Base-by-base conservation (phyloP, 2,329 filamentous ascomycete genomes). In the Aspergillus brasiliensis region DNA sequence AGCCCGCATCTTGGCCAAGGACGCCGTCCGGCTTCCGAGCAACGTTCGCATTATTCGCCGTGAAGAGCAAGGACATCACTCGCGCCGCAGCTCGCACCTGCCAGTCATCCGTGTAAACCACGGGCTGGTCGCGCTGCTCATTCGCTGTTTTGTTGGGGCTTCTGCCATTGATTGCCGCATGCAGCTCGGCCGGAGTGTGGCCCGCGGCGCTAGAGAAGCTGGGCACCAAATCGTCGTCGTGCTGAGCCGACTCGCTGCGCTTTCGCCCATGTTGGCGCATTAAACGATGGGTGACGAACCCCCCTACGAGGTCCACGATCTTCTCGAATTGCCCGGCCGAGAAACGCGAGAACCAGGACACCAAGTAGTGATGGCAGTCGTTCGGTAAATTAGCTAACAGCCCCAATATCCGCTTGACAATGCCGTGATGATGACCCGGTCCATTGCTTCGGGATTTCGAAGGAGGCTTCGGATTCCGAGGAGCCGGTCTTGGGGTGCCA, bases 371-470 rank as follows among this genome's bases (percentile, higher is more conserved):
- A 68, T 96, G 92, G 66, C 90, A 93, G 59, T 89, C 84, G 59
- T 86, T 85, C 0, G 91, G 84, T 11, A 91, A 81, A 72, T 96
- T 91, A 1, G 91, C 89, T 23, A 96, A 72, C 8, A 97, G 78
- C 0, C 93, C 93, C 25, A 96, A 75, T 40, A 96, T 88, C 38
- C 93, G 86, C 74, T 97, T 97, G 68, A 96, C 86, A 56, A 97
- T 89, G 4, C 89, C 90, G 2, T 91, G 92, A 75, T 96, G 90
- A 60, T 91, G 86, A 1, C 88, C 88, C 25, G 85, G 81, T 17
- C 77, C 77, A 17, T 75, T 72, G 46, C 69, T 70, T 17, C 71
- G 71, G 60, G 46, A 55, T 55, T 52, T 58, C 25, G 56, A 42
- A 19, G 37, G 49, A 13, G 44, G 44, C 28, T 59, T 65, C 59